phyloP scores from a whole-genome alignment of 2,329 filamentous ascomycete genomes.

The Geosmithia morbida region DNA sequence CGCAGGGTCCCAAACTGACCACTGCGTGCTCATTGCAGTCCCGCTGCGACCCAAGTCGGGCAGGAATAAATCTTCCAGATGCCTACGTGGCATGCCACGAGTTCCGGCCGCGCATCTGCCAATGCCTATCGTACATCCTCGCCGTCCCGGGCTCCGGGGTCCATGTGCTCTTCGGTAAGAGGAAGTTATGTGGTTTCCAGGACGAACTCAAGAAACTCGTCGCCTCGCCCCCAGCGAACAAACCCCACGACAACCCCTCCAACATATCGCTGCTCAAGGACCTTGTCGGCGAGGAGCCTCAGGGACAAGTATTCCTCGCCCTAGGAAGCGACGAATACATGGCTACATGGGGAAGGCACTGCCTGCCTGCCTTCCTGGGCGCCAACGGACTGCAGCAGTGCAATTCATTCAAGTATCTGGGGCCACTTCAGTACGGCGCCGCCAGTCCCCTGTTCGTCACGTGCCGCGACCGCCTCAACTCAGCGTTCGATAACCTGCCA shows the following conservation, averaged over 20 bases:
- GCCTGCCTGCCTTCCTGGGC: constrained; percentile 38
- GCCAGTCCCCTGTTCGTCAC: constrained; percentile 34
- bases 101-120: constrained; percentile 33
- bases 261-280: constrained; percentile 35
- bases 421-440: constrained; percentile 37
- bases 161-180: constrained; percentile 10
- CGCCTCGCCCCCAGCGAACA: constrained; percentile 16
- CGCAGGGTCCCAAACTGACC: background rate
- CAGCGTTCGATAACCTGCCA: constrained; percentile 30
- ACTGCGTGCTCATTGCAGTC: background rate
- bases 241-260: constrained; percentile 15
- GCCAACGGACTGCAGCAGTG: constrained; percentile 43
- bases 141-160: constrained; percentile 20
- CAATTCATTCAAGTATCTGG: constrained; percentile 48
- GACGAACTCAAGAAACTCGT: constrained; percentile 16
- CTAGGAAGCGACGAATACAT: constrained; percentile 23
- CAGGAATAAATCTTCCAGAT: constrained; percentile 10
- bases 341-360: constrained; percentile 40
- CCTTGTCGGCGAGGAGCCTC: constrained; percentile 23
- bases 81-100: constrained; percentile 33
- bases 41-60: constrained; percentile 5
- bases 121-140: constrained; percentile 30
- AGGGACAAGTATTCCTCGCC: constrained; percentile 36
- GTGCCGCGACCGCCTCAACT: constrained; percentile 33
- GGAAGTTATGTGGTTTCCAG: constrained; percentile 1